phyloP scores from a whole-genome alignment of 495 filamentous ascomycete genomes.

The Oidiodendron maius region DNA sequence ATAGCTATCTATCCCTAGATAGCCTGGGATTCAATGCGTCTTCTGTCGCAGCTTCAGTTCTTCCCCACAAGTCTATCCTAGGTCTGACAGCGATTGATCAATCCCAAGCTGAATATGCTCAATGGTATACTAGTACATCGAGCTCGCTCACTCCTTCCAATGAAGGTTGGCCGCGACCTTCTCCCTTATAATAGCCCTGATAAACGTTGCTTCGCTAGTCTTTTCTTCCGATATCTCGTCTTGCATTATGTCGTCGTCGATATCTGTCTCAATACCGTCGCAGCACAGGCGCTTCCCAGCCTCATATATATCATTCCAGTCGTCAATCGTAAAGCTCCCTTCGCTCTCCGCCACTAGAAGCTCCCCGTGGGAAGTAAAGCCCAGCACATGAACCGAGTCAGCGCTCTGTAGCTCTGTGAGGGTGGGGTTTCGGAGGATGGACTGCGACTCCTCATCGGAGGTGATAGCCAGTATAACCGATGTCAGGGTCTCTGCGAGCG shows the following conservation, averaged over 20 bases:
- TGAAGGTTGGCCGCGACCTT: conserved; percentile 51
- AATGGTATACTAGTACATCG: neutral
- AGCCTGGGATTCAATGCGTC: conserved; percentile 18
- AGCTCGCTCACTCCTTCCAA: conserved; percentile 47
- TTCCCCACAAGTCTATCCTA: too few relatives aligned
- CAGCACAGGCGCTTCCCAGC: conserved; percentile 60
- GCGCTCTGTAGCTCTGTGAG: conserved; percentile 48
- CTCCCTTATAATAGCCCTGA: conserved; percentile 57
- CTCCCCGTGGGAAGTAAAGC: conserved; percentile 68
- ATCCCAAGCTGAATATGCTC: conserved; percentile 9
- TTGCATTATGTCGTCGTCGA: conserved; percentile 34
- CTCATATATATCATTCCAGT: conserved; percentile 68
- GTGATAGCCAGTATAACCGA: conserved; percentile 57
- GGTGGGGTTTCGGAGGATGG: conserved; percentile 50
- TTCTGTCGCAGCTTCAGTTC: neutral
- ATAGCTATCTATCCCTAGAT: neutral
- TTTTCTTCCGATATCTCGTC: conserved; percentile 28
- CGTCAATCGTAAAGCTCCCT: conserved; percentile 68
- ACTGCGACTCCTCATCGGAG: conserved; percentile 29
- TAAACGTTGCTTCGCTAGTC: conserved; percentile 45
- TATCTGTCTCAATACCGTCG: conserved; percentile 31
- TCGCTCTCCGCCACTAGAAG: conserved; percentile 76
- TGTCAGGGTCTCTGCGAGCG: conserved; percentile 63
- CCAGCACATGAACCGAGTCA: conserved; percentile 68
- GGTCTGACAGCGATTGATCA: neutral